Percentiles rank a stretch among this genome's conserved stretches.
phyloP scores from a whole-genome alignment of 345 rosid genomes.

The Salix arbutifolia region DNA sequence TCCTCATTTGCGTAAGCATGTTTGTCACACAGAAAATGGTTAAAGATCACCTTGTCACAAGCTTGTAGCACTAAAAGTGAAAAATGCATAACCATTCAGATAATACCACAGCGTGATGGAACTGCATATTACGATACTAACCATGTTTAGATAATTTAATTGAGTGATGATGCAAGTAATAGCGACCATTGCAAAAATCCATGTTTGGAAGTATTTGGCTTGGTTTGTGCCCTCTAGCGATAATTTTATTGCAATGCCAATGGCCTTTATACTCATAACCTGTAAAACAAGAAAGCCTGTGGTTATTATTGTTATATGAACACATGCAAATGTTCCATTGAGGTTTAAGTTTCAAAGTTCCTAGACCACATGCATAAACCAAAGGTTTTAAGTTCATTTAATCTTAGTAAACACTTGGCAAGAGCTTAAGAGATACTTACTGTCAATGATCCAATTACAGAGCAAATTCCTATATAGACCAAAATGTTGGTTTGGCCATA shows the following conservation, averaged over 20 bases:
- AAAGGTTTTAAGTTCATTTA: neutral
- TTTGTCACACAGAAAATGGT: neutral
- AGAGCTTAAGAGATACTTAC: conserved; percentile 27
- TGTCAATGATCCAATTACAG: conserved; percentile 66
- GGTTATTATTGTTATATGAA: neutral
- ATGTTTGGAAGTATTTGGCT: conserved; percentile 52
- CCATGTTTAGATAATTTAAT: conserved; percentile 76
- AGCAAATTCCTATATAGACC: conserved; percentile 73
- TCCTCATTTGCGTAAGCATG: neutral
- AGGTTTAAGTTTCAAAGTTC: neutral
- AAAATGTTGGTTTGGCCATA: conserved; percentile 71
- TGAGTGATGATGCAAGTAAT: conserved; percentile 66
- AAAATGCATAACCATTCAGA: neutral
- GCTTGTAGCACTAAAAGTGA: neutral
- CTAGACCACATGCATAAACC: neutral
- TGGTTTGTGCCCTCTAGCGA: conserved; percentile 64
- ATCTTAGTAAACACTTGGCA: neutral
- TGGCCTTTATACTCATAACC: conserved; percentile 84
- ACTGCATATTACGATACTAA: conserved; percentile 22
- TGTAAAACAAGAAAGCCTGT: conserved; percentile 18
- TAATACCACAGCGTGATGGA: neutral
- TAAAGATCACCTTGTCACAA: neutral
- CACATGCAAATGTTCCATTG: neutral
- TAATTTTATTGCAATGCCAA: conserved; percentile 75
- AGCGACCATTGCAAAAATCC: conserved; percentile 76